Evolutionary conservation across 345 rosid species (phyloP).

Genomic region (Corchorus olitorius): DNA sequence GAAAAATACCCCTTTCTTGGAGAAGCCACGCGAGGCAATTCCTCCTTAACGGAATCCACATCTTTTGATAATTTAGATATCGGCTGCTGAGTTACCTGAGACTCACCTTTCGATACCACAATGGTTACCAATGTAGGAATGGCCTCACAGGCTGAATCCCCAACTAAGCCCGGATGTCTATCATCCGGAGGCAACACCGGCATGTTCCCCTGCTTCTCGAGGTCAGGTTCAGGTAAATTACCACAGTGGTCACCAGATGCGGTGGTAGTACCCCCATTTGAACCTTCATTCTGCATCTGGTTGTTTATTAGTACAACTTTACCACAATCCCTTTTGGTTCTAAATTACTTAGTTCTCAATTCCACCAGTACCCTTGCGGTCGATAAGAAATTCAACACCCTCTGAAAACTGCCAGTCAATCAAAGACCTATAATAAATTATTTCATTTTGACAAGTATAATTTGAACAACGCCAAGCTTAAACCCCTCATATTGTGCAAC

Average conservation of each 20-base stretch:
- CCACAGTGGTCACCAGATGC: conserved; percentile 16
- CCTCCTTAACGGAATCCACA: conserved; percentile 31
- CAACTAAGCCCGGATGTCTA: conserved; percentile 20
- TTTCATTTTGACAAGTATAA: conserved; percentile 1
- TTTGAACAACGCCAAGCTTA: not conserved
- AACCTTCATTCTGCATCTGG: conserved; percentile 51
- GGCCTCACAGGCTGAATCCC: conserved; percentile 22
- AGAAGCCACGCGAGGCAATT: conserved; percentile 28
- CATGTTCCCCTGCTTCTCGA: conserved; percentile 52
- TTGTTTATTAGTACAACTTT: not conserved
- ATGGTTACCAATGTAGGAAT: conserved; percentile 37
- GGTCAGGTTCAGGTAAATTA: conserved; percentile 31
- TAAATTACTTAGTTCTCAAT: not conserved
- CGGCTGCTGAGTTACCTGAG: conserved; percentile 29
- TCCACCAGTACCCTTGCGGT: not conserved
- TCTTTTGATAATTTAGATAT: conserved; percentile 25
- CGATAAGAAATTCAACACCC: not conserved
- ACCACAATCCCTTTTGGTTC: not conserved
- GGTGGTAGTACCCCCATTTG: conserved; percentile 23
- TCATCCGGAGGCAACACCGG: conserved; percentile 20
- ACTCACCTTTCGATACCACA: conserved; percentile 51
- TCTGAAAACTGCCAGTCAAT: not conserved
- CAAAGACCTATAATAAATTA: conserved; percentile 10
- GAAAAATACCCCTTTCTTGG: conserved; percentile 58
- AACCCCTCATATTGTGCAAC: not conserved